Evolutionary conservation across 306 rosid species (phyloP), one percentile per base, ranked within the genome.

Genomic region (Castanea crenata): DNA sequence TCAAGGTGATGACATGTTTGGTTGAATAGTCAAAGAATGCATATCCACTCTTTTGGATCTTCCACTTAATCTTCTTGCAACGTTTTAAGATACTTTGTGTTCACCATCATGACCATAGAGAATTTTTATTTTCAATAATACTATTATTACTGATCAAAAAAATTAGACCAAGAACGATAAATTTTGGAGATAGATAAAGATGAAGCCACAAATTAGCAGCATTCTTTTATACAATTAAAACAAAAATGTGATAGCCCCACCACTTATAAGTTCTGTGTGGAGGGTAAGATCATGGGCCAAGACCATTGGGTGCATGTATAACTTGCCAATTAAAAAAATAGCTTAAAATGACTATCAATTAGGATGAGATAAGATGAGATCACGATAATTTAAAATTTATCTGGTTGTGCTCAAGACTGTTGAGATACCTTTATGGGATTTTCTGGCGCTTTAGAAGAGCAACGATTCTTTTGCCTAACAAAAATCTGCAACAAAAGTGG

Each of bases 391-490:
- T 51, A 78, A 65, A 76, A 59, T 68, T 77, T 21, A 71, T 5
- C 12, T 59, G n/a, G 9, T 44, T 19, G 25, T 46, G 54, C 63
- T 51, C 58, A 18, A n/a, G 79, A 75, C 59, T 74, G 77, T 56
- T 59, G 71, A 75, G 72, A 83, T 86, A 93, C 99, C 99, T 96
- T 91, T 82, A 96, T 93, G 80, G 99, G 88, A 79, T 96, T 96
- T 65, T 96, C 99, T 15, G 84, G 86, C 18, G 99, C 94, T 86
- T 90, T 96, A 19, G 99, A 90, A 76, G 99, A 96, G 89, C 93
- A 88, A 74, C 94, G 96, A 38, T 93, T 96, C 85, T 96, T 96
- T 91, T 91, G 99, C 90, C 99, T 90, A 68, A 96, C 97, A 90
- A 93, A 96, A 83, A 96, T 96, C 99, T 96, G 98, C 65, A 77